Conservation (phyloP, 2,329 filamentous ascomycete genomes). For the Orbilia ellipsospora region DNA sequence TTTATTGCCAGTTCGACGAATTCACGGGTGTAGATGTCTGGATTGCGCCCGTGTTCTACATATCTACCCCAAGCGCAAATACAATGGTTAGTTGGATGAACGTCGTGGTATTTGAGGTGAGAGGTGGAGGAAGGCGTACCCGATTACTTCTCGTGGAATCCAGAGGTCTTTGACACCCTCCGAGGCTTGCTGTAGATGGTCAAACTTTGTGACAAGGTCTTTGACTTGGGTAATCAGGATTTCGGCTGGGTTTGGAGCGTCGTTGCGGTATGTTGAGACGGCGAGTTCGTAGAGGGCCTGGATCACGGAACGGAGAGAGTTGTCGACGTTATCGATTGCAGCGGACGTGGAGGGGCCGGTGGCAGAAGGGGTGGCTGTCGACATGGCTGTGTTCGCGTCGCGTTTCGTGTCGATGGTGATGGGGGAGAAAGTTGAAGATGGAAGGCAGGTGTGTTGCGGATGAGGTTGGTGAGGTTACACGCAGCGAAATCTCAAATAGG, state of each 20-base stretch:
- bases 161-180: slow-evolving; percentile 62
- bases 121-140: slow-evolving; percentile 61
- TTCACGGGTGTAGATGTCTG: slow-evolving; percentile 79
- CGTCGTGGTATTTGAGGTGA: not conserved
- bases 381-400: slow-evolving; percentile 20
- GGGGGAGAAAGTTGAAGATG: not conserved
- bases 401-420: slow-evolving; percentile 1
- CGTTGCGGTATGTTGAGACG: slow-evolving; percentile 72
- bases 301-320: slow-evolving; percentile 72
- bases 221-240: slow-evolving; percentile 70
- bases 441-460: slow-evolving; percentile 24
- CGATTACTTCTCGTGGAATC: slow-evolving; percentile 63
- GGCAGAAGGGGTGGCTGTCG: slow-evolving; percentile 26
- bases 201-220: slow-evolving; percentile 33
- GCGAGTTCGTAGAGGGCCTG: slow-evolving; percentile 73
- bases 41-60: slow-evolving; percentile 77
- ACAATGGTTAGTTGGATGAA: not conserved
- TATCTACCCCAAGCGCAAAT: slow-evolving; percentile 64
- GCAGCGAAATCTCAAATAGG: slow-evolving; percentile 1
- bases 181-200: slow-evolving; percentile 28
- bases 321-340: slow-evolving; percentile 61
- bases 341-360: slow-evolving; percentile 15
- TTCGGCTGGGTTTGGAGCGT: slow-evolving; percentile 67
- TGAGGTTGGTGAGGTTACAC: slow-evolving; percentile 46
- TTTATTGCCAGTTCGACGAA: slow-evolving; percentile 76